phyloP scores from a whole-genome alignment of 768 basidiomycete species.

The Ramaria sp. region DNA sequence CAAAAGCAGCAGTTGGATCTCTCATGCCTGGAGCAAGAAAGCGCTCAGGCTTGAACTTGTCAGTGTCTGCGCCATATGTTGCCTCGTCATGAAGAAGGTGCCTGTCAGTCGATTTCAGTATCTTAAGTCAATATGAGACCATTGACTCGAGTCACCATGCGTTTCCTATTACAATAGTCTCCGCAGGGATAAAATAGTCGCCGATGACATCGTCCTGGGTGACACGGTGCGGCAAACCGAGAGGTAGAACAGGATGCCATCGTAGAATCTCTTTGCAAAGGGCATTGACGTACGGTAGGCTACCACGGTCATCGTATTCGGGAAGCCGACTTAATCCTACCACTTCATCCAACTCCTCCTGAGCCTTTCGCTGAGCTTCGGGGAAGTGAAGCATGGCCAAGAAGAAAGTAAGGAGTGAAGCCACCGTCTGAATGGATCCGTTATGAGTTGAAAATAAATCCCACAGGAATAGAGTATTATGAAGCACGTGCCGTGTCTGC shows the following conservation, averaged over 20 bases:
- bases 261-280: slow-evolving; percentile 24
- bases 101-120: not conserved
- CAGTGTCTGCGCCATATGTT: slow-evolving; percentile 27
- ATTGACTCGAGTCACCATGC: not conserved
- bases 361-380: slow-evolving; percentile 9
- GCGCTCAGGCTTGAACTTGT: slow-evolving; percentile 28
- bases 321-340: slow-evolving; percentile 8
- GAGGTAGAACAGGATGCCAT: slow-evolving; percentile 12
- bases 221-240: slow-evolving; percentile 3
- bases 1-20: slow-evolving; percentile 10
- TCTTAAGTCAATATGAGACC: not conserved
- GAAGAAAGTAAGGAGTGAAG: slow-evolving; percentile 3
- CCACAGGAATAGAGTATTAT: not conserved
- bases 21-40: slow-evolving; percentile 15
- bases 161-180: slow-evolving; percentile 6
- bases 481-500: slow-evolving; percentile 1
- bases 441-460: not conserved
- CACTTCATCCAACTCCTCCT: slow-evolving; percentile 11
- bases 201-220: slow-evolving; percentile 6
- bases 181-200: slow-evolving; percentile 6
- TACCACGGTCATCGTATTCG: slow-evolving; percentile 22
- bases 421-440: not conserved
- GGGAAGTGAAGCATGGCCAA: slow-evolving; percentile 9
- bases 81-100: slow-evolving; percentile 28
- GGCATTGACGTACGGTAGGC: slow-evolving; percentile 8